Evolutionary conservation across 2,329 filamentous ascomycete species (phyloP).

Genomic region (Aspergillus nomiae): DNA sequence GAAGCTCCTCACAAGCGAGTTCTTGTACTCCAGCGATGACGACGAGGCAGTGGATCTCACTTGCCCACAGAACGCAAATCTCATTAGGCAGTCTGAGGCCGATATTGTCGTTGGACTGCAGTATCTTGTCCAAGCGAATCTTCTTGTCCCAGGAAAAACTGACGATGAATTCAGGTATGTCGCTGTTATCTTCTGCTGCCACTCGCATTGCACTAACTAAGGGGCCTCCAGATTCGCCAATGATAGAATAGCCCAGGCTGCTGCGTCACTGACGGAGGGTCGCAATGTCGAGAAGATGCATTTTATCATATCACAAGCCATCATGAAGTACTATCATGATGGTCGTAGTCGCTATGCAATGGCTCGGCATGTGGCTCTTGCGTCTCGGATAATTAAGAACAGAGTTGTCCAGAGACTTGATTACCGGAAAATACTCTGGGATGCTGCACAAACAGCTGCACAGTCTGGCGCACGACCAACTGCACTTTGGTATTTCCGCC

Average conservation of each 20-base stretch:
- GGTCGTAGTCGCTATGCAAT: conserved; percentile 68
- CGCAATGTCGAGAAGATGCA: conserved; percentile 77
- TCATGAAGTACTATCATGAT: conserved; percentile 72
- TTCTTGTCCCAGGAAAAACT: conserved; percentile 77
- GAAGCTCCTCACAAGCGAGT: conserved; percentile 74
- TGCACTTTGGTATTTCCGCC: conserved; percentile 77
- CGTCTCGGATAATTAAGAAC: conserved; percentile 71
- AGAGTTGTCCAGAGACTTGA: conserved; percentile 62
- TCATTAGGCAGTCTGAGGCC: conserved; percentile 62
- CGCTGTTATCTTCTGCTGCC: background rate
- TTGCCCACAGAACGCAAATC: conserved; percentile 43
- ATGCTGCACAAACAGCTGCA: conserved; percentile 74
- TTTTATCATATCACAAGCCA: conserved; percentile 79
- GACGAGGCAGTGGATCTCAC: conserved; percentile 39
- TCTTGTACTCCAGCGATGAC: conserved; percentile 59
- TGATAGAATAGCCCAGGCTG: conserved; percentile 80
- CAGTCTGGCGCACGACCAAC: conserved; percentile 83
- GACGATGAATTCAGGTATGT: conserved; percentile 73
- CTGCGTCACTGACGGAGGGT: conserved; percentile 68
- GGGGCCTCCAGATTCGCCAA: conserved; percentile 68
- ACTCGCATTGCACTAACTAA: conserved; percentile 6
- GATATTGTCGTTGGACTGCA: conserved; percentile 76
- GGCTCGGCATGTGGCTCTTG: conserved; percentile 79
- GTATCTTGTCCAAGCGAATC: conserved; percentile 74
- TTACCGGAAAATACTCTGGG: conserved; percentile 75